Conservation (phyloP, 768 basidiomycete genomes). For the Coprinopsis sp. region DNA sequence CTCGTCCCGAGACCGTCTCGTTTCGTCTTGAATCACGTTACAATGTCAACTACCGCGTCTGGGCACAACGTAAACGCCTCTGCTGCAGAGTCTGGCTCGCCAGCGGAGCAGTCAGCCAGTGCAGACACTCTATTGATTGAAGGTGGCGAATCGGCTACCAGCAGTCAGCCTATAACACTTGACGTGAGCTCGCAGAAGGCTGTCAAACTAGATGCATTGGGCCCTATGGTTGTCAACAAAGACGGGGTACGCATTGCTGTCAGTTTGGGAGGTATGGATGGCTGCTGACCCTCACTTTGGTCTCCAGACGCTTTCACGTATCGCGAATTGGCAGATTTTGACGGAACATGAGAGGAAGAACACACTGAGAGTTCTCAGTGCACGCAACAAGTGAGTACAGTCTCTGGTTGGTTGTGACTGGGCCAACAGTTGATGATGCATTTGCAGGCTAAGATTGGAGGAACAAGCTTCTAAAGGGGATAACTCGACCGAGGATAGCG, state of each 20-base stretch:
- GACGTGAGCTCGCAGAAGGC: constrained; percentile 13
- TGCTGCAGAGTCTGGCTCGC: not conserved
- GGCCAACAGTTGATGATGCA: too few species aligned
- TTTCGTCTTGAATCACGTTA: not conserved
- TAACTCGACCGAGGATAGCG: too few species aligned
- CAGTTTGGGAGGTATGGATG: too few species aligned
- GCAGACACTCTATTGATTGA: not conserved
- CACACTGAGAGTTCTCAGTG: too few species aligned
- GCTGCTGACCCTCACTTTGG: too few species aligned
- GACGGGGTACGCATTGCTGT: constrained; percentile 57
- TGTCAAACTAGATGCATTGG: constrained; percentile 53
- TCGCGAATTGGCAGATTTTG: too few species aligned
- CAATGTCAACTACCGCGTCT: not conserved
- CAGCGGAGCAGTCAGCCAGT: not conserved
- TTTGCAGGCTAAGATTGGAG: too few species aligned
- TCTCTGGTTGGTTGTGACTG: too few species aligned
- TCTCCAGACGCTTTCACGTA: too few species aligned
- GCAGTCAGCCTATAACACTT: constrained; percentile 3
- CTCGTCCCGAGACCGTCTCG: not conserved
- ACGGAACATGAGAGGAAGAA: too few species aligned
- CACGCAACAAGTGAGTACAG: too few species aligned
- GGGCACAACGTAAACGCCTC: not conserved
- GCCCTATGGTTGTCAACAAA: constrained; percentile 65
- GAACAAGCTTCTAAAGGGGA: too few species aligned
- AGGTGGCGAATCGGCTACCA: not conserved